Evolutionary conservation across 2,329 filamentous ascomycete species (phyloP), one percentile per base, ranked within the genome.

Genomic region (Curvularia spicifera): DNA sequence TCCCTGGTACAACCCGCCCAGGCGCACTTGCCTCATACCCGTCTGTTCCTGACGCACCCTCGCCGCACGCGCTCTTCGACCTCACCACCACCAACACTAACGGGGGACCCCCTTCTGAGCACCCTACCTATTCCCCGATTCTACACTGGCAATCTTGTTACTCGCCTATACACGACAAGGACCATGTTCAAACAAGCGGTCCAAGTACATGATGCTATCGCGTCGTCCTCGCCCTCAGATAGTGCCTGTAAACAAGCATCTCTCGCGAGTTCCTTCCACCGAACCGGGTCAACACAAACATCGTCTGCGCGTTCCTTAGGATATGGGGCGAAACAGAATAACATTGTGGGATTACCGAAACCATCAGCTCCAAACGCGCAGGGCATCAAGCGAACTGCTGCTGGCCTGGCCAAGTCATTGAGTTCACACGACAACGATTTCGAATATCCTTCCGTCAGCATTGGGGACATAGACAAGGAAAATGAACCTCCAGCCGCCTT

Each of bases 361-460:
- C 26, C 62, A 31, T 51, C 59, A n/a, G 59, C 55, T 7, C 55
- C 59, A 13, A 33, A 67, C 28, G 53, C 57, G 24, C 64, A 73
- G 44, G 78, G 78, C 0, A 69, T 79, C 40, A 83, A 83, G 71
- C 71, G 81, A 47, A 80, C 76, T 6, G 76, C 79, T 20, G 81
- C 75, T 65, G 81, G 81, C 15, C 65, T 83, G 26, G 78, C 77
- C 15, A 83, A 83, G 68, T 74, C 73, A 28, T 64, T 80, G 60
- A 65, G 66, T 35, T 70, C 68, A 5, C 71, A 78, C 35, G 76
- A 78, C 22, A 69, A 74, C 35, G 43, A 62, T 0, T 71, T 76
- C 39, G 65, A 71, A 18, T 73, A 75, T 51, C 67, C 71, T 5
- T 49, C 67, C 3, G 58, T 73, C n/a, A 68, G 62, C 42, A 65